Base-by-base conservation (phyloP, 2,329 filamentous ascomycete species). In the Colletotrichum spaethianum region DNA sequence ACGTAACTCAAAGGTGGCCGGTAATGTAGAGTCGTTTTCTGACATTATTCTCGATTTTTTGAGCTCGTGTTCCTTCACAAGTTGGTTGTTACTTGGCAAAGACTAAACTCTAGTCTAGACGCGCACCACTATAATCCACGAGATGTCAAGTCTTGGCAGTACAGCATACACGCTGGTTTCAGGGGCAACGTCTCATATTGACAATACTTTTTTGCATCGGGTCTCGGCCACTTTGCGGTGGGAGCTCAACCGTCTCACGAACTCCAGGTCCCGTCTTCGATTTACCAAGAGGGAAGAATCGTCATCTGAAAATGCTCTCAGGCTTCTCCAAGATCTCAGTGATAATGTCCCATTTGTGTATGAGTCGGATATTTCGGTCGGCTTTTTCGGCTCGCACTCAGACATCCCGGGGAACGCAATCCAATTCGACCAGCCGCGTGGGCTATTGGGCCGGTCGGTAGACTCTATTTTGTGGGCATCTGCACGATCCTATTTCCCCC, bases 391-490 rank as follows among this genome's bases (percentile, higher is more conserved):
- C 61, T 42, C 46, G 46, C 60, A n/a, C n/a, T 26, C 5, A 50
- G 26, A 66, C 40, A 42, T 14, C n/a, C 46, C 40, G 38, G 44
- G 20, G 26, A 44, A 46, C 11, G 46, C 36, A 59, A 36, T 42
- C 26, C 44, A 40, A 72, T n/a, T 40, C 26, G 44, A 20, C 44
- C 57, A 55, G 52, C 33, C 9, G 52, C 67, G 28, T 38, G 31
- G 36, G 31, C 46, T 50, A 5, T 26, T 40, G 18, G 26, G 48
- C 48, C 42, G 23, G 18, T 33, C n/a, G 38, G 28, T 12, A 36
- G 65, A 64, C 70, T 70, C 33, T 70, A 70, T 64, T 70, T 50
- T 64, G 65, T 64, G 65, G 59, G 65, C 38, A 42, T 46, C 28
- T 70, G 59, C 69, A 63, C 53, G 59, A 52, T 36, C 52, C 64